These are phyloP conservation scores for Mrakia hoshinonis DNA, from an alignment of 768 basidiomycete genomes.

Conservation along the genomic window DNA sequence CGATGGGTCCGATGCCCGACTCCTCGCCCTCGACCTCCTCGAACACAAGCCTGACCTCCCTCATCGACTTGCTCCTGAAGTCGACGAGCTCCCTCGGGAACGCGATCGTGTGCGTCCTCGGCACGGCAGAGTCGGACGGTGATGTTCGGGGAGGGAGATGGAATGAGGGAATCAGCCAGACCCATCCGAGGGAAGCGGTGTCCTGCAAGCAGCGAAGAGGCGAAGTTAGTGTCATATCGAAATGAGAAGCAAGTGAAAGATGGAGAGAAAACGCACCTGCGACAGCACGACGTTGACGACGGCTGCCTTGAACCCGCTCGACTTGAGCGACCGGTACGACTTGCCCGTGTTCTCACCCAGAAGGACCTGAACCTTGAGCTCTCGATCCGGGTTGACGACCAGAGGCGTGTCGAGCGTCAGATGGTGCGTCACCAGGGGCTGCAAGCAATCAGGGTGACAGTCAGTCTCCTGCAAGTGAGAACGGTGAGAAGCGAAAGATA, in stretches of 20 bases:
- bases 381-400: conserved; percentile 22
- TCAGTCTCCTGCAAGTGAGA: too few relatives aligned
- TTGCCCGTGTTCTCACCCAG: conserved; percentile 15
- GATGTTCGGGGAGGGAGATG: conserved; percentile 50
- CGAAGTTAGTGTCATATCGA: conserved; percentile 27
- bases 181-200: conserved; percentile 65
- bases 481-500: too few relatives aligned
- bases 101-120: conserved; percentile 20
- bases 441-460: not conserved
- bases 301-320: conserved; percentile 8
- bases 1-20: not conserved
- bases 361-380: conserved; percentile 26
- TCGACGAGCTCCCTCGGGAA: conserved; percentile 25
- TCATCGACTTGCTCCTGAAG: conserved; percentile 19
- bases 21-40: conserved; percentile 17
- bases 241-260: conserved; percentile 35
- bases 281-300: conserved; percentile 16
- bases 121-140: not conserved
- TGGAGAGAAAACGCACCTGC: conserved; percentile 51
- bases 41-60: conserved; percentile 15
- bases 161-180: conserved; percentile 78
- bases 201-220: conserved; percentile 34
- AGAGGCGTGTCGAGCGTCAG: conserved; percentile 12
- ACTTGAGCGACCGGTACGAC: not conserved
- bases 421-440: conserved; percentile 26